phyloP scores from a whole-genome alignment of 306 rosid genomes.

The Vicia villosa region DNA sequence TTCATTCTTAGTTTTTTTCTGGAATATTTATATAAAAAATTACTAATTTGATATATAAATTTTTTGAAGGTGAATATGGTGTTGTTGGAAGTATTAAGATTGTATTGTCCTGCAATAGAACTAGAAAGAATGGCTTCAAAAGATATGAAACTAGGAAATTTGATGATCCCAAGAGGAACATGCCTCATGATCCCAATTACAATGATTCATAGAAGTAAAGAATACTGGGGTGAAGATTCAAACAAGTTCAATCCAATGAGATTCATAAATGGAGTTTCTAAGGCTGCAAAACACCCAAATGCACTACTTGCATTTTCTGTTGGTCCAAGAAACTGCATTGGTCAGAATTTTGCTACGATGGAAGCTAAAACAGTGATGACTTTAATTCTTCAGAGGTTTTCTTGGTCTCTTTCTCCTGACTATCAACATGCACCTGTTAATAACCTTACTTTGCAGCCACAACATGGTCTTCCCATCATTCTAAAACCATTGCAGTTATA shows the following conservation, averaged over 20 bases:
- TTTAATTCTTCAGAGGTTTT: constrained; percentile 42
- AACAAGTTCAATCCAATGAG: constrained; percentile 52
- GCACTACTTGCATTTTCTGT: constrained; percentile 38
- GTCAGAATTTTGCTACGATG: constrained; percentile 46
- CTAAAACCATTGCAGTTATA: constrained; percentile 31
- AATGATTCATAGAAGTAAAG: constrained; percentile 35
- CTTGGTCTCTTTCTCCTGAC: constrained; percentile 36
- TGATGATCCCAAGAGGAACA: constrained; percentile 40
- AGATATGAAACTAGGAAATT: constrained; percentile 40
- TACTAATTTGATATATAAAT: background rate
- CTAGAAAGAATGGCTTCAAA: constrained; percentile 7
- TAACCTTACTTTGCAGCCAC: constrained; percentile 36
- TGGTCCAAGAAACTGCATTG: constrained; percentile 52
- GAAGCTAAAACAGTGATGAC: constrained; percentile 40
- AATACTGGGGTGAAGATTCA: constrained; percentile 51
- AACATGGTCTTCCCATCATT: constrained; percentile 39
- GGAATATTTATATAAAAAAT: background rate
- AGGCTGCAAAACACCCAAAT: constrained; percentile 45
- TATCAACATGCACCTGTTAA: constrained; percentile 42
- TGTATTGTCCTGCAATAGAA: constrained; percentile 25
- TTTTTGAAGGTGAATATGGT: constrained; percentile 42
- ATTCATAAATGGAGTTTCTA: constrained; percentile 43
- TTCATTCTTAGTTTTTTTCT: background rate
- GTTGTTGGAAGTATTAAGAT: constrained; percentile 37
- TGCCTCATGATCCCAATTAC: constrained; percentile 11